Base-by-base conservation (phyloP, 495 filamentous ascomycete genomes). In the Daldinia concentrica region DNA sequence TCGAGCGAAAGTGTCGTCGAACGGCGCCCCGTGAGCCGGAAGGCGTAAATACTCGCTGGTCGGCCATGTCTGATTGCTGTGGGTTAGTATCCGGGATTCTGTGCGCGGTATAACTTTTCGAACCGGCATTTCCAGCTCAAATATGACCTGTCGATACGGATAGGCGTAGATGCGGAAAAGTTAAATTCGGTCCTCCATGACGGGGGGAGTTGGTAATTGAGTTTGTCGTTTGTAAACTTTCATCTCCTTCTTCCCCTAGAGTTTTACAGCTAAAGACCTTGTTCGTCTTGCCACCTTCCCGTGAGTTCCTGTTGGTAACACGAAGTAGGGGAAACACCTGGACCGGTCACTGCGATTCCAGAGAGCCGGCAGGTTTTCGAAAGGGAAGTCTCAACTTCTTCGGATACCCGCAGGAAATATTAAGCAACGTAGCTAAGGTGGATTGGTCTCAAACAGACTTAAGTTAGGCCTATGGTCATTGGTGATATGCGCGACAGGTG, bases 1-100 rank as follows among this genome's bases (percentile, higher is more conserved):
- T 71, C 14, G 78, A 63, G 54, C 79, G 72, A 11, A 73, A 56
- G 24, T 56, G 55, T 54, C 76, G 71, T 68, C 76, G 65, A 27
- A 74, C 29, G n/a, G 73, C 54, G 73, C 67, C 60, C 48, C 64
- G 70, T 8, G 73, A 66, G 64, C 76, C 73, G 52, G 27, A 50
- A 8, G 76, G 74, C 52, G 76, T 74, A 22, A 66, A 60, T 29
- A 74, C 65, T 58, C 70, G 60, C 39, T 69, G 63, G 48, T 78
- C 74, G 61, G 76, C 69, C 76, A 78, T 78, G 36, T 56, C 29
- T 64, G 24, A 24, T 64, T 71, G 66, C 66, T 70, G 52, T 70
- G 26, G 58, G 71, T 74, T 71, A 74, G 71, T 74, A 74, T 74
- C 62, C 71, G 71, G 57, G 50, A 54, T 58, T 56, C n/a, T 66